phyloP scores from a whole-genome alignment of 441 rosid genomes.

The Syzygium syzygioides region DNA sequence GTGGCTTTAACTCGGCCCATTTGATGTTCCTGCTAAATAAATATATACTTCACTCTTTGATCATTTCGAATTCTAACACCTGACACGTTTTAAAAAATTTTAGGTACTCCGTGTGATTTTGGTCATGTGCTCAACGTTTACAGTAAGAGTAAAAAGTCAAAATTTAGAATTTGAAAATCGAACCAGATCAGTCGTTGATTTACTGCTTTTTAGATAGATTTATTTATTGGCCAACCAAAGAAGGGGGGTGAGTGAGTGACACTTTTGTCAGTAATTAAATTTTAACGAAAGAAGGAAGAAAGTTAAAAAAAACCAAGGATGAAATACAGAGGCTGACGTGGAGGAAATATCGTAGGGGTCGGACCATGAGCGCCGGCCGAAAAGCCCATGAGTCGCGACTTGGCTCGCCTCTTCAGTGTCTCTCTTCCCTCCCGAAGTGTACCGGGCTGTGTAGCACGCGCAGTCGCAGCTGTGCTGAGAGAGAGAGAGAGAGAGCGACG shows the following conservation, averaged over 20 bases:
- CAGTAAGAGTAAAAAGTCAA: background rate
- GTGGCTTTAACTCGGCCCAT: background rate
- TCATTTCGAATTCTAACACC: background rate
- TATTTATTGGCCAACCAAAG: too few relatives aligned
- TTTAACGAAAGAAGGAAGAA: background rate
- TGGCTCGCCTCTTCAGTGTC: background rate
- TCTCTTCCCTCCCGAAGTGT: background rate
- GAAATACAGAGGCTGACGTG: background rate
- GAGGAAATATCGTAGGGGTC: background rate
- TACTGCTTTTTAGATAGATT: too few relatives aligned
- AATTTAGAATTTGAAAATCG: background rate
- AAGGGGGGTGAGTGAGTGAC: background rate
- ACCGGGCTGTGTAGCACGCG: background rate
- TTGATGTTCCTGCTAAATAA: background rate
- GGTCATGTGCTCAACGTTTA: background rate
- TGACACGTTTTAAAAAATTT: background rate
- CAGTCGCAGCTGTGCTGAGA: background rate
- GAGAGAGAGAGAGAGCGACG: background rate
- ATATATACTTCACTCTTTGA: background rate
- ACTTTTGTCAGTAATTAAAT: too few relatives aligned
- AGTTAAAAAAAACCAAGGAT: background rate
- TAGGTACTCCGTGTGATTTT: background rate
- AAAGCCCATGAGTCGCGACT: background rate
- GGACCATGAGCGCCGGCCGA: background rate
- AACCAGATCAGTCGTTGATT: too few relatives aligned